Evolutionary conservation across 345 rosid species (phyloP).

Genomic region (Hibiscus syriacus): DNA sequence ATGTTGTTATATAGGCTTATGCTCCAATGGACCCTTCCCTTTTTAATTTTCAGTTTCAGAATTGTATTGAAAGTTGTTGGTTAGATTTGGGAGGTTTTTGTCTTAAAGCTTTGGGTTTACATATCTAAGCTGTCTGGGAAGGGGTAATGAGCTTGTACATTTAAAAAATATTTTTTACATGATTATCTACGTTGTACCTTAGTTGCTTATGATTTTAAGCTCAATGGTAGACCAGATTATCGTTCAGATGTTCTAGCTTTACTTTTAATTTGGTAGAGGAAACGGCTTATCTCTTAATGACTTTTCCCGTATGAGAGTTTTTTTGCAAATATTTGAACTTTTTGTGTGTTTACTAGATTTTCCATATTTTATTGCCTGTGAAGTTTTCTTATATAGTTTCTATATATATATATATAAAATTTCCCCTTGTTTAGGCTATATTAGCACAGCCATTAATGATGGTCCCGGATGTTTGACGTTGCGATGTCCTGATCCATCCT

Average conservation of each 20-base stretch:
- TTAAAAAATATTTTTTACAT: not conserved
- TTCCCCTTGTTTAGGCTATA: constrained; percentile 41
- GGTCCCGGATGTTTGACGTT: constrained; percentile 78
- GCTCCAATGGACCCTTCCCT: not conserved
- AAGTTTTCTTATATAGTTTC: not conserved
- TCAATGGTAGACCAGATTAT: not conserved
- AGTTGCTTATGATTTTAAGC: not conserved
- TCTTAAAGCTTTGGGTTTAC: not conserved
- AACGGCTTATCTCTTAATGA: not conserved
- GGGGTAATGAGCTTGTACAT: not conserved
- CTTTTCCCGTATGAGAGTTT: not conserved
- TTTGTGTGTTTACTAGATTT: not conserved
- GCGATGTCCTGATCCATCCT: constrained; percentile 74
- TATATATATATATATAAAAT: not conserved
- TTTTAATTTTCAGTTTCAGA: not conserved
- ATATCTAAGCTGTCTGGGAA: not conserved
- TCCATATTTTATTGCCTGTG: not conserved
- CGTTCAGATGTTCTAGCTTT: not conserved
- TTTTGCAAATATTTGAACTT: not conserved
- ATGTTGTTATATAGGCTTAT: not conserved
- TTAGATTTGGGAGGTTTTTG: not conserved
- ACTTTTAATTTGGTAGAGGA: not conserved
- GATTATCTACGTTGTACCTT: constrained; percentile 4
- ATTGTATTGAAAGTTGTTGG: not conserved
- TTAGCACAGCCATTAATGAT: constrained; percentile 52